Conservation (phyloP, 2,329 filamentous ascomycete species). For the Emydomyces testavorans region DNA sequence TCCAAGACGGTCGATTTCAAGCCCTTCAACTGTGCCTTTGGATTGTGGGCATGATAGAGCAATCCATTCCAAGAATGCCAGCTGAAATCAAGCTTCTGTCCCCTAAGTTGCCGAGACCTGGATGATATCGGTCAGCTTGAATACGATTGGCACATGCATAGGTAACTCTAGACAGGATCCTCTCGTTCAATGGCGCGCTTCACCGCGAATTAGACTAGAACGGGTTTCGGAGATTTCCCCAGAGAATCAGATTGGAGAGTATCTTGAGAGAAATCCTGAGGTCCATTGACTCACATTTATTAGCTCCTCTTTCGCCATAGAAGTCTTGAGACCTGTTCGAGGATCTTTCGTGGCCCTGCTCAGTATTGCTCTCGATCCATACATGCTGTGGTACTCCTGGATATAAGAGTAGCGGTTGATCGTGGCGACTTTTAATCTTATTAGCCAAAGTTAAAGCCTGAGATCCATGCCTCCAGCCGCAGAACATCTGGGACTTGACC, state of each 20-base stretch:
- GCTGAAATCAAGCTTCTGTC: background rate
- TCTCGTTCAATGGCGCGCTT: constrained; percentile 1
- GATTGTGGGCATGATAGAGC: too few relatives aligned
- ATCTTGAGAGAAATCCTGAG: background rate
- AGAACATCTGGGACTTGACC: background rate
- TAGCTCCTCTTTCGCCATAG: too few relatives aligned
- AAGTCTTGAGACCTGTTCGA: too few relatives aligned
- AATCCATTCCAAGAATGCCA: background rate
- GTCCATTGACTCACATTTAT: too few relatives aligned
- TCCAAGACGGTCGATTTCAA: too few relatives aligned
- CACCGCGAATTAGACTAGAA: background rate
- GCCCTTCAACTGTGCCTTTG: too few relatives aligned
- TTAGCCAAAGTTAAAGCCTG: background rate
- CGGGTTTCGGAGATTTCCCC: constrained; percentile 3
- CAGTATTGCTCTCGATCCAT: too few relatives aligned
- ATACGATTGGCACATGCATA: background rate
- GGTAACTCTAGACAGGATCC: background rate
- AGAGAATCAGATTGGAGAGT: background rate
- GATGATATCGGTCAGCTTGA: background rate
- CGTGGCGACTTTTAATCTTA: constrained; percentile 3
- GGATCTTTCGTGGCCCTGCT: too few relatives aligned
- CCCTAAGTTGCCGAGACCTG: background rate
- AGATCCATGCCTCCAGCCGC: background rate
- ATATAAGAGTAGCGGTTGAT: constrained; percentile 2
- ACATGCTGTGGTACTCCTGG: too few relatives aligned